Evolutionary conservation across 495 filamentous ascomycete species (phyloP).

Genomic region (Penicillium mononematosum): DNA sequence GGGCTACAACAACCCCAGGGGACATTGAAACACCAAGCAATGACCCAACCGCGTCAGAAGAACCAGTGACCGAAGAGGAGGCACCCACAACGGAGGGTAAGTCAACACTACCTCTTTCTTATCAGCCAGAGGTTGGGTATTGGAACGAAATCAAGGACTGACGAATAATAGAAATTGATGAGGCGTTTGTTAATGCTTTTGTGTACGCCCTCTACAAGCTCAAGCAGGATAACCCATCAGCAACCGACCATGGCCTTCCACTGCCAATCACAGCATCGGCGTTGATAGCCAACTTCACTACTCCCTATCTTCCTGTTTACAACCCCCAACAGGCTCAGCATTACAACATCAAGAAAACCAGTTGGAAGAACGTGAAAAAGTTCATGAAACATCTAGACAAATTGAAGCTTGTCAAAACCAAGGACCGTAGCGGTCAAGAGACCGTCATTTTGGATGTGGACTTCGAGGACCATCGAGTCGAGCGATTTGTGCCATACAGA

Average conservation of each 20-base stretch:
- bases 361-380: conserved; percentile 72
- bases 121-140: not conserved
- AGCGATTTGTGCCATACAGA: conserved; percentile 61
- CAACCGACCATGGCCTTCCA: conserved; percentile 52
- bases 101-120: not conserved
- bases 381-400: conserved; percentile 74
- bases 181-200: conserved; percentile 66
- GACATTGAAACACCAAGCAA: conserved; percentile 24
- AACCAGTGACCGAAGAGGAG: conserved; percentile 34
- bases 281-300: conserved; percentile 63
- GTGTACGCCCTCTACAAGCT: conserved; percentile 60
- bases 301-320: conserved; percentile 65
- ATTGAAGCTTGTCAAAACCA: conserved; percentile 58
- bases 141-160: conserved; percentile 16
- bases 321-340: conserved; percentile 53
- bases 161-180: conserved; percentile 59
- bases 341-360: conserved; percentile 71
- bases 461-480: conserved; percentile 55
- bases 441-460: conserved; percentile 66
- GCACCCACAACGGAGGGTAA: conserved; percentile 58
- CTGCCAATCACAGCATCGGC: conserved; percentile 65
- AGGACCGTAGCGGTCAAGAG: conserved; percentile 66
- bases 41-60: conserved; percentile 15
- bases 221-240: conserved; percentile 50
- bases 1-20: conserved; percentile 27